Base-by-base conservation (phyloP, 1,284 basidiomycete species). In the Sporisorium iseilematis-ciliati region DNA sequence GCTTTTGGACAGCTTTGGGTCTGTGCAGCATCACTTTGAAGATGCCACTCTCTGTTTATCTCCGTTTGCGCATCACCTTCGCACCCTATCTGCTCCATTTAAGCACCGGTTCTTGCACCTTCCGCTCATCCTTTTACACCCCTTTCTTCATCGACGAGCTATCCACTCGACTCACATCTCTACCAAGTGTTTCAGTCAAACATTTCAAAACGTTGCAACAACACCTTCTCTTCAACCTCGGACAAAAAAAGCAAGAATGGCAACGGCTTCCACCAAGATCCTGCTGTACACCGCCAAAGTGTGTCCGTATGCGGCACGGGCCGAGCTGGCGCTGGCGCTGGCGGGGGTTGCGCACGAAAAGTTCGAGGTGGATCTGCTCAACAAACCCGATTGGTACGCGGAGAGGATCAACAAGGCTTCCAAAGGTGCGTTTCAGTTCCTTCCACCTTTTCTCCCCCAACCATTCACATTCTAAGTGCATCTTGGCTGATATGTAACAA, bases 241-340 rank as follows among this genome's bases (percentile, higher is more conserved):
- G 8, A 20, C 40, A 21, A n/a, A 43, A 21, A 20, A 8, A 21
- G 21, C 21, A 45, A 45, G 14, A 7, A 48, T 31, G 46, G n/a
- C 26, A 18, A 26, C 11, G 14, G 7, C 31, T 2, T 11, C 31
- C 8, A 20, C 8, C 25, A 57, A 53, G 8, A 21, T 60, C n/a
- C 51, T 60, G 14, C 67, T 70, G 12, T 70, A 70, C 57, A 70
- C 67, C 11, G 67, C 62, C 21, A 70, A 72, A 46, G 63, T 66
- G 25, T 66, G 69, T 48, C 63, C 69, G 1, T 72, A 66, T 35
- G 69, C 69, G 1, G 62, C 64, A 1, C 35, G 68, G 4, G 53
- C 63, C n/a, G 62, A 65, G 54, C 53, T 71, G 14, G 68, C 68
- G 2, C 49, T 66, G 3, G 48, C 41, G 10, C 21, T 60, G 3